Conservation (phyloP, 148 eudicot genomes). For the Rhododendron kiyosumense region DNA sequence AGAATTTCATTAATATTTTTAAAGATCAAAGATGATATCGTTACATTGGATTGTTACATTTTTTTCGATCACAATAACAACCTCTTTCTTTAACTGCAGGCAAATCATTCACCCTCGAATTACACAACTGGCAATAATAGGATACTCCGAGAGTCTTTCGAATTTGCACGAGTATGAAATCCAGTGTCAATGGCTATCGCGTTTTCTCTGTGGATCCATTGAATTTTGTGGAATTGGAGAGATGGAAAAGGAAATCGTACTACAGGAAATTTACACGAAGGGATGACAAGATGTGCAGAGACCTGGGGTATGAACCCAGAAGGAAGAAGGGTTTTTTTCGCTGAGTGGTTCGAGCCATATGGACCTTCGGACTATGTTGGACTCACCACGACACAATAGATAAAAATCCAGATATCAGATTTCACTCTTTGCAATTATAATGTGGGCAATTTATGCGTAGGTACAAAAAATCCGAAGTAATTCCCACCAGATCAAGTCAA, state of each 20-base stretch:
- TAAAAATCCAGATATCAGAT: too few species aligned
- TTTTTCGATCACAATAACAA: background rate
- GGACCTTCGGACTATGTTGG: constrained; percentile 5
- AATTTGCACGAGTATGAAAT: constrained; percentile 27
- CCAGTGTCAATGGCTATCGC: constrained; percentile 21
- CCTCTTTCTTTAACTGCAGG: background rate
- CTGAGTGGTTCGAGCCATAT: constrained; percentile 26
- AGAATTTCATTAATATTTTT: too few species aligned
- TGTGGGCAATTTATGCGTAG: too few species aligned
- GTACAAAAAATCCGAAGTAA: too few species aligned
- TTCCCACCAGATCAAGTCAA: too few species aligned
- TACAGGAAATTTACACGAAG: constrained; percentile 20
- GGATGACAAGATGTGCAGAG: constrained; percentile 22
- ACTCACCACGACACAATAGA: background rate
- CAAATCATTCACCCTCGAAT: constrained; percentile 30
- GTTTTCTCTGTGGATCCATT: constrained; percentile 18
- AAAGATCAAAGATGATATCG: too few species aligned
- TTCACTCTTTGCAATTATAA: too few species aligned
- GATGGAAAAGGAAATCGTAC: constrained; percentile 13
- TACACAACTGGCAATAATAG: constrained; percentile 29
- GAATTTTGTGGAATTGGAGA: constrained; percentile 16
- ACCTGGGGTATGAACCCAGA: constrained; percentile 25
- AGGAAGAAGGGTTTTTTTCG: constrained; percentile 28
- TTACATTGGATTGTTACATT: too few species aligned
- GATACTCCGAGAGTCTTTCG: constrained; percentile 23